These are phyloP conservation scores for Ceratobasidium sp. DNA, from an alignment of 1,284 basidiomycete genomes.

Conservation along the genomic window DNA sequence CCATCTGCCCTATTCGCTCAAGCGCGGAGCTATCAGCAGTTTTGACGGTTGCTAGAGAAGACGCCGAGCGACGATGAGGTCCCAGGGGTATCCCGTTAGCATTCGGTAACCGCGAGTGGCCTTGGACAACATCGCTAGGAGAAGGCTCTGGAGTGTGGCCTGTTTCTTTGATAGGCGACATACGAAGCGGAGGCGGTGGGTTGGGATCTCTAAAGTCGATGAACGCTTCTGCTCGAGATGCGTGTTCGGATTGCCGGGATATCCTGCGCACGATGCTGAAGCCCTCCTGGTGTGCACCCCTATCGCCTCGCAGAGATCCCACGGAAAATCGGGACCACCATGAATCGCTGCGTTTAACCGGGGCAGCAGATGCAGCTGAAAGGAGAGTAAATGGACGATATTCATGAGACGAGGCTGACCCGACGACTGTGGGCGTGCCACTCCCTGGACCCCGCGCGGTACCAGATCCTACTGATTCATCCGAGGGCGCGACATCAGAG, in stretches of 20 bases:
- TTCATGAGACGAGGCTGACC: slow-evolving; percentile 24
- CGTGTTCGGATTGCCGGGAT: slow-evolving; percentile 20
- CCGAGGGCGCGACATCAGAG: slow-evolving; percentile 23
- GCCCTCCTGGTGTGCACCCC: slow-evolving; percentile 23
- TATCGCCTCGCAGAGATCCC: slow-evolving; percentile 38
- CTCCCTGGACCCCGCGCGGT: slow-evolving; percentile 11
- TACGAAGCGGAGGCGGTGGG: slow-evolving; percentile 66
- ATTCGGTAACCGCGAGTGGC: background rate
- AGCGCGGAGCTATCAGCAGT: slow-evolving; percentile 71
- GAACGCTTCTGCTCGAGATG: slow-evolving; percentile 24
- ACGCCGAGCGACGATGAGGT: slow-evolving; percentile 55
- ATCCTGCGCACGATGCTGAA: slow-evolving; percentile 31
- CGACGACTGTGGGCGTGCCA: slow-evolving; percentile 3
- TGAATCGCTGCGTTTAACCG: slow-evolving; percentile 44
- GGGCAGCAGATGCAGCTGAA: slow-evolving; percentile 30
- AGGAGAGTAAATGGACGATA: slow-evolving; percentile 34
- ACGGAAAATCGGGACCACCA: slow-evolving; percentile 46
- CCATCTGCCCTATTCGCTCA: slow-evolving; percentile 69
- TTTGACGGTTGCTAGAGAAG: slow-evolving; percentile 60
- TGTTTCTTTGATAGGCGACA: slow-evolving; percentile 51
- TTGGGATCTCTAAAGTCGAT: slow-evolving; percentile 74
- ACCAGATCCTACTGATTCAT: slow-evolving; percentile 16
- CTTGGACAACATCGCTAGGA: slow-evolving; percentile 52
- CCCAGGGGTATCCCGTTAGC: slow-evolving; percentile 1
- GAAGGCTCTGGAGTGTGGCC: slow-evolving; percentile 48